Base-by-base conservation (phyloP, 1,284 basidiomycete species). In the Blastosporella zonata region DNA sequence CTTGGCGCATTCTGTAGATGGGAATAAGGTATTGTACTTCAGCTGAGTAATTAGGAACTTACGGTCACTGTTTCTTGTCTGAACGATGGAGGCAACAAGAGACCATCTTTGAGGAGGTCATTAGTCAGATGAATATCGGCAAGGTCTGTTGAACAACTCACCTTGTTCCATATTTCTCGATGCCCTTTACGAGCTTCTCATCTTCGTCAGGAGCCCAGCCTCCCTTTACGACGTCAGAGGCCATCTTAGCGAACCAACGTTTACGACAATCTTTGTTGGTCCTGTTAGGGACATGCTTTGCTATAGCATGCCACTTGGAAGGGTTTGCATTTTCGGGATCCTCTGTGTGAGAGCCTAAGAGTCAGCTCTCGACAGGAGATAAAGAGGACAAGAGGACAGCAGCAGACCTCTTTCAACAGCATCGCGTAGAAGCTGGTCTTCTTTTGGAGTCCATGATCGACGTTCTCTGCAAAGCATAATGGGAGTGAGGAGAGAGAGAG, bases 201-300 rank as follows among this genome's bases (percentile, higher is more conserved):
- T 80, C 78, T 58, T 80, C 78, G 47, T 80, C 77, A 17, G 75
- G 72, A 10, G 77, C 71, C 78, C 78, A 80, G 5, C 76, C 76
- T 38, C 78, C 78, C 58, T 79, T 79, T 29, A 77, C 74, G 21
- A 79, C 75, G 57, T 75, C 74, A n/a, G 75, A 74, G 50, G 75
- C 76, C 77, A 79, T 79, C 65, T 78, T 78, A 0, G 77, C 77
- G 57, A 78, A 79, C 77, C 77, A 80, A 10, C 78, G 69, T 59
- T 80, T 80, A 50, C 78, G 70, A 59, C 78, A 80, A 59, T 80
- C 78, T 56, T 80, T 80, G 67, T 80, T 80, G 22, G 75, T 80
- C 48, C 78, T 66, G 57, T 77, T 73, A 22, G 77, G 77, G 6
- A 80, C 77, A 60, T 80, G 77, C 56, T 77, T 76, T n/a, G 78